Percentiles rank a stretch among this genome's conserved stretches.
phyloP scores from a whole-genome alignment of 1,139 yeast species.

The Sugiyamaella novakii region DNA sequence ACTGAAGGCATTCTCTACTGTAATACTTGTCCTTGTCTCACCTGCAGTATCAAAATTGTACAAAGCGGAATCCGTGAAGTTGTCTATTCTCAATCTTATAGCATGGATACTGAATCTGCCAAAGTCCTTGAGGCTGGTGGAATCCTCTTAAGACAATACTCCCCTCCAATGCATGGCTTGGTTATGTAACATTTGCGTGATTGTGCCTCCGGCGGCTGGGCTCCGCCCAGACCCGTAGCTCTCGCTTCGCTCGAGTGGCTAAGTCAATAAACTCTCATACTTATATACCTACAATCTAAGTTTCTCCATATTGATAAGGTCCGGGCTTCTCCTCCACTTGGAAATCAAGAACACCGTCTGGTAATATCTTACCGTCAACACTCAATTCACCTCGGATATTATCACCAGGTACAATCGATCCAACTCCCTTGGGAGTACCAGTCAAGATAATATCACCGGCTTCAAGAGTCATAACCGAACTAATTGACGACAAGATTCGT shows the following conservation, averaged over 20 bases:
- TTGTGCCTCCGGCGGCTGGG: background rate
- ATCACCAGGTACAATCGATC: slow-evolving; percentile 78
- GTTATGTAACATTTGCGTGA: background rate
- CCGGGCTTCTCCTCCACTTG: slow-evolving; percentile 74
- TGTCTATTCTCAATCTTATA: slow-evolving; percentile 89
- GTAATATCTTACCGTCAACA: slow-evolving; percentile 58
- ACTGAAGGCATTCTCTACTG: slow-evolving; percentile 69
- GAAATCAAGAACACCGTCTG: slow-evolving; percentile 53
- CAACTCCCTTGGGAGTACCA: slow-evolving; percentile 99
- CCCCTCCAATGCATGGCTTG: slow-evolving; percentile 51
- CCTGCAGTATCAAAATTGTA: slow-evolving; percentile 92
- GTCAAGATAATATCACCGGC: slow-evolving; percentile 90
- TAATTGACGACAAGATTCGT: slow-evolving; percentile 74
- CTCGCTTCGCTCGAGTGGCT: background rate
- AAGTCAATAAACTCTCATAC: too few species aligned
- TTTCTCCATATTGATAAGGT: slow-evolving; percentile 59
- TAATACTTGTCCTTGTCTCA: slow-evolving; percentile 95
- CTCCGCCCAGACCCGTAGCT: slow-evolving; percentile 1
- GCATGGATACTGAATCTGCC: slow-evolving; percentile 81
- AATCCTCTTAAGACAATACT: slow-evolving; percentile 70
- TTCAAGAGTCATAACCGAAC: slow-evolving; percentile 83
- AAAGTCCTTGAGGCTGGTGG: slow-evolving; percentile 74
- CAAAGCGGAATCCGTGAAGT: slow-evolving; percentile 91
- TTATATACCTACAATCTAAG: slow-evolving; percentile 21
- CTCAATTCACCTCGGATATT: slow-evolving; percentile 61